Evolutionary conservation across 2,329 filamentous ascomycete species (phyloP), one percentile per base, ranked within the genome.

Genomic region (Pleoardoris graminearum): DNA sequence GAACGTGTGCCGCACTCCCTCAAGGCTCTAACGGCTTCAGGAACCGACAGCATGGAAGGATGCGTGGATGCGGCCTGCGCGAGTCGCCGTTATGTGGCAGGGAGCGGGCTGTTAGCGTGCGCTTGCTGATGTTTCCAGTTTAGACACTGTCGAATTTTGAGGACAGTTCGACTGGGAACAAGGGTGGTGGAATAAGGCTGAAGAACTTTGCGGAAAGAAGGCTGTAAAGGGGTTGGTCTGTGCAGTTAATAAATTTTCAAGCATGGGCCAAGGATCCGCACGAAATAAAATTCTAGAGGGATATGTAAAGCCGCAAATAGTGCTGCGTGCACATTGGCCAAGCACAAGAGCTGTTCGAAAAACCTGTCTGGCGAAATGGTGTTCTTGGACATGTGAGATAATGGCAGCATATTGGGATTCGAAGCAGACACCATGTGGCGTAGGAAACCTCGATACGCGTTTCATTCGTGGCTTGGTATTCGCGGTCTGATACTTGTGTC

Each of bases 221-320:
- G 48, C 42, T 44, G 37, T 32, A 54, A 55, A 58, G 56, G 55
- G 55, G 51, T n/a, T 50, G 29, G 59, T 58, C 54, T 53, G 54
- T 62, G 54, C 58, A 35, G 23, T 6, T 42, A 17, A 32, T 41
- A 36, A 46, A 25, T 41, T 27, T 27, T 22, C 33, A 25, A 32
- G 50, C 51, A 45, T 30, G 54, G 49, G 53, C 49, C 46, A 47
- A 37, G 45, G 25, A 47, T 32, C 50, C 21, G 37, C 48, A 45
- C 29, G 30, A 6, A 23, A 25, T 32, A 45, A 35, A 53, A 23
- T 49, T 49, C 16, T 12, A 12, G 29, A 45, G 6, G 22, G 11
- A 14, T 7, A 12, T 41, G 29, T 33, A 35, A 51, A 27, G 32
- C 30, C 48, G 36, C 33, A 4, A 27, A 22, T 21, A 16, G 25